These are phyloP conservation scores for Mimosa bimucronata DNA, from an alignment of 306 rosid species.

Conservation along the genomic window DNA sequence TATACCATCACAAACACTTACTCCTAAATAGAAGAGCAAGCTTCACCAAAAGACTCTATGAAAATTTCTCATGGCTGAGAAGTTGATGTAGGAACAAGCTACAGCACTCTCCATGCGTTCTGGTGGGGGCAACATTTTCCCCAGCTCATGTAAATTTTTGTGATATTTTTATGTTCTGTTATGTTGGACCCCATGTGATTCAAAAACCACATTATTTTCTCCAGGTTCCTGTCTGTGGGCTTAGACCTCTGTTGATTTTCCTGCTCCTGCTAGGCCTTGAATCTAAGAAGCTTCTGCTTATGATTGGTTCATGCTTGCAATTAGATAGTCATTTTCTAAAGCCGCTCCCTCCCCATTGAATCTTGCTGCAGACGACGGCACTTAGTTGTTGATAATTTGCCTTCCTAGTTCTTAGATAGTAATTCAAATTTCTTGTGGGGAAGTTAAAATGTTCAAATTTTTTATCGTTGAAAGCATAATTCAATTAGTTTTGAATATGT, in stretches of 20 bases:
- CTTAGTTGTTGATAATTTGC: no score
- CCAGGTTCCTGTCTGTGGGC: slow-evolving; percentile 29
- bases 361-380: neutral
- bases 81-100: slow-evolving; percentile 21
- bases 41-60: neutral
- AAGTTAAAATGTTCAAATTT: neutral
- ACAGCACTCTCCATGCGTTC: slow-evolving; percentile 5
- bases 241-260: slow-evolving; percentile 19
- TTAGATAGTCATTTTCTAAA: no score
- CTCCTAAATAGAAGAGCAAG: neutral
- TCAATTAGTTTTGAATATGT: neutral
- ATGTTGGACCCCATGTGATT: slow-evolving; percentile 2
- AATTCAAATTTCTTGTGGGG: neutral
- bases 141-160: neutral
- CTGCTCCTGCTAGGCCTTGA: no score
- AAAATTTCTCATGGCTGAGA: neutral
- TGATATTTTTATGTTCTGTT: slow-evolving; percentile 4
- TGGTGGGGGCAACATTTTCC: neutral
- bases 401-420: no score
- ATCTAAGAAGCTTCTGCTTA: slow-evolving; percentile 20
- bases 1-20: neutral
- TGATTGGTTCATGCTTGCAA: no score
- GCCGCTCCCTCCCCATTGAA: no score
- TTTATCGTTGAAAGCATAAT: neutral
- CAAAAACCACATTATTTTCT: slow-evolving; percentile 17